phyloP scores from a whole-genome alignment of 2,329 filamentous ascomycete genomes.

The Curvularia sp. region DNA sequence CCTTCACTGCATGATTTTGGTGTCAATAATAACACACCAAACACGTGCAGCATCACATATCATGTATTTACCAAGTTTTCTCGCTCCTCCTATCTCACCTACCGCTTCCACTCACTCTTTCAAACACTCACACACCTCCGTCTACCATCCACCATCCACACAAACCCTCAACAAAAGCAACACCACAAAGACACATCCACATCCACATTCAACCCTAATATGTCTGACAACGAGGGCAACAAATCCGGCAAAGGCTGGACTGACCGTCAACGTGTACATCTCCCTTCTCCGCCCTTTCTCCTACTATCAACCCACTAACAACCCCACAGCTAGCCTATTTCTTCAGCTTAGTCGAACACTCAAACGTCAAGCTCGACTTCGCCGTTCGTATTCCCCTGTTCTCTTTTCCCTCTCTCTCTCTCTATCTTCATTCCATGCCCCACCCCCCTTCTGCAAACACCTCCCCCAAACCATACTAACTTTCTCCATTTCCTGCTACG shows the following conservation, averaged over 20 bases:
- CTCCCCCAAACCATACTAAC: background rate
- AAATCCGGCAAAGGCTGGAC: conserved; percentile 24
- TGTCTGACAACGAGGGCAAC: conserved; percentile 13
- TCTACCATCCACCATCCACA: background rate
- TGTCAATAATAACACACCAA: background rate
- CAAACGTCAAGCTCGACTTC: conserved; percentile 26
- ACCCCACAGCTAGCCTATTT: conserved; percentile 23
- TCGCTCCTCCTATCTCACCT: too few relatives aligned
- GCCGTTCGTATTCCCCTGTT: conserved; percentile 13
- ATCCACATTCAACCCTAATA: background rate
- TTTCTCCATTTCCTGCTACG: too few relatives aligned
- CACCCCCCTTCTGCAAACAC: background rate
- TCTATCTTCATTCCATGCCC: too few relatives aligned
- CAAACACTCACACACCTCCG: background rate
- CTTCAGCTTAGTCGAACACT: conserved; percentile 23
- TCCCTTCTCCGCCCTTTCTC: background rate
- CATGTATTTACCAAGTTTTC: too few relatives aligned
- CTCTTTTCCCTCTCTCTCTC: background rate
- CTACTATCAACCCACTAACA: background rate
- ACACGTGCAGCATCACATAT: too few relatives aligned
- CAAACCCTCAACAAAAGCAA: background rate
- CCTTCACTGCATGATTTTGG: background rate
- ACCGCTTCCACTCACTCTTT: background rate
- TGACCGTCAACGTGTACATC: conserved; percentile 25
- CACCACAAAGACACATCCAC: background rate